Conservation (phyloP, 2,329 filamentous ascomycete species). For the Trichoderma koningiopsis region DNA sequence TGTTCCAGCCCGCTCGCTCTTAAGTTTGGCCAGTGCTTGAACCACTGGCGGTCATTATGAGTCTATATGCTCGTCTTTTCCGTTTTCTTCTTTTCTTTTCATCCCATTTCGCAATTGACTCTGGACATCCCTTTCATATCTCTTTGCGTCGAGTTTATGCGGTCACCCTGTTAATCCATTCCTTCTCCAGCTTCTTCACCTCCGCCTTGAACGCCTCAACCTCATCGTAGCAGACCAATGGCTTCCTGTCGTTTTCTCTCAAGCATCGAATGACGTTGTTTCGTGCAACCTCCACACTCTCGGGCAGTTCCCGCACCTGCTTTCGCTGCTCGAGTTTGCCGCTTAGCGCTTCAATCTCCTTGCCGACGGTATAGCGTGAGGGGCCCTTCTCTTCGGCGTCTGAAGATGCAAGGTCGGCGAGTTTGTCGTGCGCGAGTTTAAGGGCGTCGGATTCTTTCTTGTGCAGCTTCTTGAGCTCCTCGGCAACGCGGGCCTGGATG, state of each 20-base stretch:
- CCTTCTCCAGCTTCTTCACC: slow-evolving; percentile 81
- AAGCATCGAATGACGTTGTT: slow-evolving; percentile 78
- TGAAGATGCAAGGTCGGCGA: slow-evolving; percentile 63
- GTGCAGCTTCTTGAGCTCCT: slow-evolving; percentile 80
- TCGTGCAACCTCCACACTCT: slow-evolving; percentile 72
- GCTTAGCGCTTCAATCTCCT: slow-evolving; percentile 61
- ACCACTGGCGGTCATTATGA: neutral
- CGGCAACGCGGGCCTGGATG: slow-evolving; percentile 82
- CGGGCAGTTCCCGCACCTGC: slow-evolving; percentile 69
- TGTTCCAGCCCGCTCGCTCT: slow-evolving; percentile 26
- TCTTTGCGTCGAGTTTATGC: slow-evolving; percentile 35
- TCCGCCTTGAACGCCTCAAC: slow-evolving; percentile 88
- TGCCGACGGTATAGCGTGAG: slow-evolving; percentile 55
- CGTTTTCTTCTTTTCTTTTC: neutral
- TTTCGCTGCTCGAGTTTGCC: slow-evolving; percentile 63
- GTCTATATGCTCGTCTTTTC: neutral
- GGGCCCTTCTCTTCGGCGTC: slow-evolving; percentile 44
- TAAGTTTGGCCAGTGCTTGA: slow-evolving; percentile 8
- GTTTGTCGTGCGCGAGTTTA: slow-evolving; percentile 65
- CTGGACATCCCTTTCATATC: neutral
- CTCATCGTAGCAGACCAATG: slow-evolving; percentile 93
- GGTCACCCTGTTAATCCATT: slow-evolving; percentile 83
- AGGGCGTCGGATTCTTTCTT: slow-evolving; percentile 70
- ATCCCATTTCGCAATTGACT: neutral
- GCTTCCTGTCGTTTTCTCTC: slow-evolving; percentile 79